Base-by-base conservation (phyloP, 2,329 filamentous ascomycete species). In the Aspergillaceae sp. region DNA sequence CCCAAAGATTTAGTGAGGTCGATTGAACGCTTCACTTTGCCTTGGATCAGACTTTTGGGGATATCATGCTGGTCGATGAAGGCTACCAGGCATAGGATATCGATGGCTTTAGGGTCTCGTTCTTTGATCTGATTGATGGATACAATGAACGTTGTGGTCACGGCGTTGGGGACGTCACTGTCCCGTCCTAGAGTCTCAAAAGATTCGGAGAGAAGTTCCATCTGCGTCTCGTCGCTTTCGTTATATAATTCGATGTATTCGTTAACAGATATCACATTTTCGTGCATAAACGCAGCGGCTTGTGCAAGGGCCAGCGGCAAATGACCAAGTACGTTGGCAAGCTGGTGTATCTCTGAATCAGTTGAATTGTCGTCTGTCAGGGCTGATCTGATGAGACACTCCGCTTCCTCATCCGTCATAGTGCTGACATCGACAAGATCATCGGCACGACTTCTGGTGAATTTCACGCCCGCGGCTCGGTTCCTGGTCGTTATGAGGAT, bases 161-260 rank as follows among this genome's bases (percentile, higher is more conserved):
- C 46, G 7, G 51, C 51, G 26, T 48, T 49, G 4, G 46, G 47
- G 1, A 47, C 43, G 7, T 30, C 34, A 7, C 42, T 50, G 32
- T 52, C 50, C 10, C 45, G 42, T 7, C 48, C 48, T 27, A 52
- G 30, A 1, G 49, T 43, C 34, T 53, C 47, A 26, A 52, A 51
- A 3, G 48, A 40, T 30, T 53, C 51, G 33, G 45, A 46, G 27
- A 51, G 43, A 11, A 53, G 33, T 27, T 49, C 41, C 49, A 49
- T 51, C 6, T 27, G 42, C 2, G 45, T 53, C 8, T 52, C 45
- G 4, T 49, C 47, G 4, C 43, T 51, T n/a, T 51, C 47, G 9
- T 48, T 48, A 19, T 51, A 48, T n/a, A 51, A 19, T 3, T 49
- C 47, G 1, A 53, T 51, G 32, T 51, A 53, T 27, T 53, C 51